Conservation (phyloP, 441 rosid genomes). For the Biscutella laevigata region DNA sequence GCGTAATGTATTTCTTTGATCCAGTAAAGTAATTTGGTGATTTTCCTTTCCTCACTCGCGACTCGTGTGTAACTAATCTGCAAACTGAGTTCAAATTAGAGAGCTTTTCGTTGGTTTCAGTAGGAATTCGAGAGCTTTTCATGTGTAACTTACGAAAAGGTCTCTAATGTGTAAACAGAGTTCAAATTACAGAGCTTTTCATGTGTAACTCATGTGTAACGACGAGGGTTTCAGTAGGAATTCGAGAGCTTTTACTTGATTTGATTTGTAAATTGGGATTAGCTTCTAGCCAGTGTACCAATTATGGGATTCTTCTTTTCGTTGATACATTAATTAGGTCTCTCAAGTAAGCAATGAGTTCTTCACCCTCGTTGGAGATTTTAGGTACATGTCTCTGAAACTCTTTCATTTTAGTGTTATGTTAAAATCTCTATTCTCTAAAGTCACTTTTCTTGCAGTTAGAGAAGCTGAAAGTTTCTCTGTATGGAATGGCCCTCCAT, state of each 20-base stretch:
- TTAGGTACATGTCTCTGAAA: constrained; percentile 36
- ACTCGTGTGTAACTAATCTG: not conserved
- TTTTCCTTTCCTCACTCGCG: not conserved
- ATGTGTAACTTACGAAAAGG: too few species aligned
- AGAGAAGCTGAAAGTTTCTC: constrained; percentile 68
- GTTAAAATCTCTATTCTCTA: not conserved
- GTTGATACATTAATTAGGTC: not conserved
- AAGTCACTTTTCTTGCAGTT: constrained; percentile 30
- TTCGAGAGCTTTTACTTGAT: constrained; percentile 2
- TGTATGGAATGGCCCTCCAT: constrained; percentile 84
- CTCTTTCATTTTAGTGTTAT: not conserved
- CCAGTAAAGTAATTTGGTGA: not conserved
- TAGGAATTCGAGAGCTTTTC: constrained; percentile 5
- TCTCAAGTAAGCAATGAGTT: constrained; percentile 25
- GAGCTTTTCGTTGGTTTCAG: not conserved
- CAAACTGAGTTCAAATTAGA: too few species aligned
- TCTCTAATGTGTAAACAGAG: not conserved
- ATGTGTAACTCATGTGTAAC: too few species aligned
- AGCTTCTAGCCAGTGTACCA: not conserved
- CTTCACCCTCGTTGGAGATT: constrained; percentile 52
- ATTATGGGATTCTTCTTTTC: not conserved
- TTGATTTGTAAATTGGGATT: not conserved
- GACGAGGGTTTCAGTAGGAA: not conserved
- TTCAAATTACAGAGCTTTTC: too few species aligned
- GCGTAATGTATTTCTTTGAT: not conserved